phyloP scores from a whole-genome alignment of 345 rosid genomes.

The Eucalyptus leucophloia region DNA sequence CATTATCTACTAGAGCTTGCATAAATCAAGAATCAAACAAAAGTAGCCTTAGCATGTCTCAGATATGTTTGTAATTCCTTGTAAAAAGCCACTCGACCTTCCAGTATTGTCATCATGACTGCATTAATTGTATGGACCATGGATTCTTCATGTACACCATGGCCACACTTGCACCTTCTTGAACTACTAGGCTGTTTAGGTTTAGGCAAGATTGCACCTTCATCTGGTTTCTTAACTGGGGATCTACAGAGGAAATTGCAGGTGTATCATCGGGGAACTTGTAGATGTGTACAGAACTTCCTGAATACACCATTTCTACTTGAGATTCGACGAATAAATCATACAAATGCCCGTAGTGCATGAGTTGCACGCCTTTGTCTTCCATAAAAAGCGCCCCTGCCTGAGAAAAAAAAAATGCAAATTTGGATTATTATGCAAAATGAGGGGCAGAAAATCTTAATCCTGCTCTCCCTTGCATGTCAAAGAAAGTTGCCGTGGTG shows the following conservation, averaged over 20 bases:
- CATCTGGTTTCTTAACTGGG: neutral
- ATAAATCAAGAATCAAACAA: neutral
- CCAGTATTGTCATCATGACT: neutral
- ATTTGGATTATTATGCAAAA: neutral
- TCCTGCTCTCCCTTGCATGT: neutral
- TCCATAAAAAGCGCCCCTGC: neutral
- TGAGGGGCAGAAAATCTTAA: neutral
- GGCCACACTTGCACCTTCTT: too few relatives aligned
- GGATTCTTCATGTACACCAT: too few relatives aligned
- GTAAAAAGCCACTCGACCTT: neutral
- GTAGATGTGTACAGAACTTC: neutral
- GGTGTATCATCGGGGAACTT: conserved; percentile 1
- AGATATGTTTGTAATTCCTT: neutral
- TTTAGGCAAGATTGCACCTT: neutral
- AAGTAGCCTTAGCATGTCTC: neutral
- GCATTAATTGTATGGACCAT: neutral
- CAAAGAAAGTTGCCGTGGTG: neutral
- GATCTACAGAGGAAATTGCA: neutral
- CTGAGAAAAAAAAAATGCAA: neutral
- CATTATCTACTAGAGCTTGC: neutral
- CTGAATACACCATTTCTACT: neutral
- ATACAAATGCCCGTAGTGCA: neutral
- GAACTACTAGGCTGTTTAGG: conserved; percentile 9
- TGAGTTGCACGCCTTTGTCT: neutral
- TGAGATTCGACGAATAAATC: neutral